Conservation (phyloP, 495 filamentous ascomycete genomes). For the Corynascus novoguineensis region DNA sequence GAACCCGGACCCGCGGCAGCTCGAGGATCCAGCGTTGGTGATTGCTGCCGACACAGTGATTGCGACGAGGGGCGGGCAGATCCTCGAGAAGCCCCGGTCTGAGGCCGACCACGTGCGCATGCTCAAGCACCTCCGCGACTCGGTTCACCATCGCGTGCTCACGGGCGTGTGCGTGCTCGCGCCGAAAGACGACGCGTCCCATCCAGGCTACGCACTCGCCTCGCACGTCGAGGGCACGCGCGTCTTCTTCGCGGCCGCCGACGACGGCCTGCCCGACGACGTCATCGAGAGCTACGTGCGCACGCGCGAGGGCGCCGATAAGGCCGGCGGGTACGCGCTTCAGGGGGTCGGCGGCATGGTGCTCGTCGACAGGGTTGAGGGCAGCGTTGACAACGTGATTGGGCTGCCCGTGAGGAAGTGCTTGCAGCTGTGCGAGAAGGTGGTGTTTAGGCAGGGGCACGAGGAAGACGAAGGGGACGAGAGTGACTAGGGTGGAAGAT, state of each 20-base stretch:
- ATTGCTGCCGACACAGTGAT: conserved; percentile 91
- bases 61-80: conserved; percentile 63
- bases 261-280: conserved; percentile 64
- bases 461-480: conserved; percentile 36
- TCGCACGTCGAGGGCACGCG: conserved; percentile 79
- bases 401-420: conserved; percentile 83
- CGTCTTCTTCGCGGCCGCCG: conserved; percentile 68
- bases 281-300: conserved; percentile 75
- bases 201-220: conserved; percentile 82
- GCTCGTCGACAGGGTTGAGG: conserved; percentile 81
- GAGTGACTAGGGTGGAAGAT: neutral
- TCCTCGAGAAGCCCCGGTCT: conserved; percentile 82
- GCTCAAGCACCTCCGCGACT: conserved; percentile 73
- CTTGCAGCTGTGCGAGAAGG: conserved; percentile 79
- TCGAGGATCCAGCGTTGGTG: conserved; percentile 72
- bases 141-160: conserved; percentile 64
- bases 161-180: conserved; percentile 78
- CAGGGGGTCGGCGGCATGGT: conserved; percentile 79
- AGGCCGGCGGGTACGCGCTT: conserved; percentile 92
- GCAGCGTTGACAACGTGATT: conserved; percentile 89
- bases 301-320: conserved; percentile 90
- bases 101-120: conserved; percentile 78
- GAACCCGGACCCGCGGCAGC: conserved; percentile 29
- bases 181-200: conserved; percentile 65
- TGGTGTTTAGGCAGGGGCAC: conserved; percentile 51